Evolutionary conservation across 768 basidiomycete genomes (phyloP).

Genomic region (Sarcomyxa edulis): DNA sequence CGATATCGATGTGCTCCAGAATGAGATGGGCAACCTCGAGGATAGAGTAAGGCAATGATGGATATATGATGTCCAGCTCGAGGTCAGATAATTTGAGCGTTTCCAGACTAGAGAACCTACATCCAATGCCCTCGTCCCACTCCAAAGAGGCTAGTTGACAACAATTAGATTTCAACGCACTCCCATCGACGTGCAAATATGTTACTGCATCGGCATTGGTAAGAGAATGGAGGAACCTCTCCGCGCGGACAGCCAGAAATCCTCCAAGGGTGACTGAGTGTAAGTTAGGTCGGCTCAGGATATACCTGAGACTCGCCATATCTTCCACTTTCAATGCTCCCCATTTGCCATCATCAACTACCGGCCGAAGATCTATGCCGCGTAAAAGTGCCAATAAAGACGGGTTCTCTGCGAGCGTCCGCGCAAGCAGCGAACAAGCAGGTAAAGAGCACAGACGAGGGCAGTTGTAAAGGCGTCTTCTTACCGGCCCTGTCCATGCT

Average conservation of each 20-base stretch:
- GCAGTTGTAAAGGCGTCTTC: slow-evolving; percentile 38
- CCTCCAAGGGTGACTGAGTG: slow-evolving; percentile 42
- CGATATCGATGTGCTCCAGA: slow-evolving; percentile 39
- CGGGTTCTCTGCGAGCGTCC: slow-evolving; percentile 33
- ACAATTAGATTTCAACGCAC: slow-evolving; percentile 14
- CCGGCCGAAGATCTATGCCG: slow-evolving; percentile 37
- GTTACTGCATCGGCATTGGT: slow-evolving; percentile 32
- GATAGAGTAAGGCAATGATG: slow-evolving; percentile 24
- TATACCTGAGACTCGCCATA: slow-evolving; percentile 30
- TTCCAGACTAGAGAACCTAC: slow-evolving; percentile 37
- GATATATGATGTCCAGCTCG: slow-evolving; percentile 35
- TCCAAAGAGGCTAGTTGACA: slow-evolving; percentile 36
- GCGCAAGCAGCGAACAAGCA: slow-evolving; percentile 35
- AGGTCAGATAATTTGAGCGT: slow-evolving; percentile 37
- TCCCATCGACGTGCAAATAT: slow-evolving; percentile 43
- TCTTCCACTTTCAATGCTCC: slow-evolving; percentile 18
- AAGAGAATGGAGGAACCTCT: slow-evolving; percentile 39
- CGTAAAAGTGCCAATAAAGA: slow-evolving; percentile 29
- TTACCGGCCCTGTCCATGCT: slow-evolving; percentile 38
- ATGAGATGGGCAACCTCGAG: slow-evolving; percentile 31
- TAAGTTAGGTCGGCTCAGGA: slow-evolving; percentile 38
- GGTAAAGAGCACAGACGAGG: slow-evolving; percentile 36
- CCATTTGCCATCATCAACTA: slow-evolving; percentile 6
- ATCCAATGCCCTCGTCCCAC: slow-evolving; percentile 48
- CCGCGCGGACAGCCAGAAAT: slow-evolving; percentile 38